Evolutionary conservation across 148 eudicot species (phyloP).

Genomic region (Drosera capensis): DNA sequence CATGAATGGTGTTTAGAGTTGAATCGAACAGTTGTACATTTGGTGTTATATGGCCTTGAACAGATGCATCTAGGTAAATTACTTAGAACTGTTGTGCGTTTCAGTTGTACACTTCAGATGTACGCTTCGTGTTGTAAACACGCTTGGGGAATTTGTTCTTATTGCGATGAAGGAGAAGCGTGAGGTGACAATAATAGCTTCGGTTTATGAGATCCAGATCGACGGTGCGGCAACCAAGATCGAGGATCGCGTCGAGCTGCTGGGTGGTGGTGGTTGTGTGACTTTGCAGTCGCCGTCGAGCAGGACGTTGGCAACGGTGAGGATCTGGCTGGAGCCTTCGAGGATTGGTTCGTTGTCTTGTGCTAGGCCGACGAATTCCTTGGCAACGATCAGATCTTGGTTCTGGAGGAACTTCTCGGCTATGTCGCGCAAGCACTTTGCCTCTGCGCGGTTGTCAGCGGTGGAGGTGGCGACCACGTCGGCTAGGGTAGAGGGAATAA

Average conservation of each 20-base stretch:
- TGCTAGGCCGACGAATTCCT: slow-evolving; percentile 69
- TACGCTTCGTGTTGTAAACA: too few relatives aligned
- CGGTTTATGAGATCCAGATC: slow-evolving; percentile 38
- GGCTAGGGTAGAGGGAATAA: too few relatives aligned
- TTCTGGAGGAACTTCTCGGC: slow-evolving; percentile 61
- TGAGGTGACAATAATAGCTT: slow-evolving; percentile 62
- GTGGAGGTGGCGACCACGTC: too few relatives aligned
- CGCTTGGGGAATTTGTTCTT: slow-evolving; percentile 46
- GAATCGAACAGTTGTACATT: too few relatives aligned
- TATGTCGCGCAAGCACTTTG: slow-evolving; percentile 44
- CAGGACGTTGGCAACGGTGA: slow-evolving; percentile 62
- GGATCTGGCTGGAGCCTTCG: slow-evolving; percentile 71
- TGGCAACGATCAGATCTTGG: slow-evolving; percentile 42
- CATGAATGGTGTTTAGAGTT: too few relatives aligned
- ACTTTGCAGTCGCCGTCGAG: slow-evolving; percentile 43
- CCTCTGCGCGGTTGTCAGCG: slow-evolving; percentile 30
- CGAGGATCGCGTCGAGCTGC: slow-evolving; percentile 41
- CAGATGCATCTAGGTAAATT: too few relatives aligned
- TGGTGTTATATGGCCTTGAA: too few relatives aligned
- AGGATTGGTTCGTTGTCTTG: slow-evolving; percentile 60
- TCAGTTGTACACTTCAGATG: too few relatives aligned
- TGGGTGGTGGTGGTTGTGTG: slow-evolving; percentile 25
- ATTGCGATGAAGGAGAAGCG: slow-evolving; percentile 72
- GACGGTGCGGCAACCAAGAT: slow-evolving; percentile 24
- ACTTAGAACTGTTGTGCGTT: too few relatives aligned